phyloP scores from a whole-genome alignment of 768 basidiomycete species.

The Russula griseocarnosa region DNA sequence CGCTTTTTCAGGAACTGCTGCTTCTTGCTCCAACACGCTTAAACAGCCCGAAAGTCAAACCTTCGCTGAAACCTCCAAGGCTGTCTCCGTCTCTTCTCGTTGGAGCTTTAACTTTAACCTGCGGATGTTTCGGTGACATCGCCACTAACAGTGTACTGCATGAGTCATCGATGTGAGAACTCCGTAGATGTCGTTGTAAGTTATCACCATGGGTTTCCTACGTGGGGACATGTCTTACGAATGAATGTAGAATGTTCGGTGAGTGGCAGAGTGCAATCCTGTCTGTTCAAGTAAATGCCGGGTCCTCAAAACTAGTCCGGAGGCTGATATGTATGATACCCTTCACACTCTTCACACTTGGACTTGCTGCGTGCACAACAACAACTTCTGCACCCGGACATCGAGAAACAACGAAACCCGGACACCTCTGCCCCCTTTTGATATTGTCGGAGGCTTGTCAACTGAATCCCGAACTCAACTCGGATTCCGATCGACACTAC shows the following conservation, averaged over 20 bases:
- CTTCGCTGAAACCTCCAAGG: neutral
- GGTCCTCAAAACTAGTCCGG: neutral
- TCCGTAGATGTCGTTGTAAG: neutral
- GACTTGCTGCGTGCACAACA: neutral
- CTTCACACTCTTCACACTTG: neutral
- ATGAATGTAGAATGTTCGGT: no score
- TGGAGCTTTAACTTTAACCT: neutral
- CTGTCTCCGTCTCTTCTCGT: no score
- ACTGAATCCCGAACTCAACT: neutral
- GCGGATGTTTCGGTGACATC: neutral
- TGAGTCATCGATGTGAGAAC: constrained; percentile 11
- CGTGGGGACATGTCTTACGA: neutral
- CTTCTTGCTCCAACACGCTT: no score
- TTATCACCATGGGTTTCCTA: neutral
- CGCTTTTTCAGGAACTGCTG: neutral
- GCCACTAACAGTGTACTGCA: neutral
- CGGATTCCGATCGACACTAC: neutral
- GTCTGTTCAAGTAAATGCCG: neutral
- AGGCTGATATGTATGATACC: neutral
- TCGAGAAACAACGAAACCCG: neutral
- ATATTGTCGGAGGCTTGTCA: neutral
- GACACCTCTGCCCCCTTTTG: no score
- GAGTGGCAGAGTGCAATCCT: no score
- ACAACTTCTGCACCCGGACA: neutral
- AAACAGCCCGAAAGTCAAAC: neutral